Conservation (phyloP, 73 alveolate genomes). For the Paramecium sexaurelia region DNA sequence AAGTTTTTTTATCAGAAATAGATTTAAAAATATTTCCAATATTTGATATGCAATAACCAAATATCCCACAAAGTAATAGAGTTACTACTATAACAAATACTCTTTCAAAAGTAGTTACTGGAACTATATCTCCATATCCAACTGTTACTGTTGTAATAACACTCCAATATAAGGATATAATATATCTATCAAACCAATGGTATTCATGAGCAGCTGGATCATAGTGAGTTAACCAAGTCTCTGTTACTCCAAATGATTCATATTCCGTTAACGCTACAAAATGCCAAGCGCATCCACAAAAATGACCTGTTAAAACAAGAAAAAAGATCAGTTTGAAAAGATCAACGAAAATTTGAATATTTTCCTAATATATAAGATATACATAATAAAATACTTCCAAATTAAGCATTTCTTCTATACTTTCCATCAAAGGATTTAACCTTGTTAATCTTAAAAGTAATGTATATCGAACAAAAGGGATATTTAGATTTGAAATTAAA, state of each 20-base stretch:
- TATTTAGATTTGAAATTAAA: conserved; percentile 53
- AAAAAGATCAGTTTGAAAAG: conserved; percentile 58
- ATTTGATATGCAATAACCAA: conserved; percentile 55
- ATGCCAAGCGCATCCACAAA: conserved; percentile 69
- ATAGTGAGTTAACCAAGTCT: conserved; percentile 54
- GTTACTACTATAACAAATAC: conserved; percentile 66
- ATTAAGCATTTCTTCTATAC: conserved; percentile 66
- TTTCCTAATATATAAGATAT: conserved; percentile 56
- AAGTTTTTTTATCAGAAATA: conserved; percentile 18
- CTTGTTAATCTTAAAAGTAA: conserved; percentile 72
- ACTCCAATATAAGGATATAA: conserved; percentile 79
- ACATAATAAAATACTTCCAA: not conserved
- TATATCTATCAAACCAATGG: conserved; percentile 68
- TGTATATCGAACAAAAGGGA: conserved; percentile 68
- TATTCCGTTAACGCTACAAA: conserved; percentile 52
- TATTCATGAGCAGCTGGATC: conserved; percentile 63
- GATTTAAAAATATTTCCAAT: conserved; percentile 38
- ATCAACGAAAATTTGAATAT: conserved; percentile 67
- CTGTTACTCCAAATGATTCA: not conserved
- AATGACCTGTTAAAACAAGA: conserved; percentile 42
- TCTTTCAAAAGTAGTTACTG: conserved; percentile 81
- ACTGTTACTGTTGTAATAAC: conserved; percentile 78
- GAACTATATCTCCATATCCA: conserved; percentile 87
- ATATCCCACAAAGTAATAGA: conserved; percentile 32
- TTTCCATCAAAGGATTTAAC: conserved; percentile 61